Percentiles rank a stretch among this genome's conserved stretches.
phyloP scores from a whole-genome alignment of 1,284 basidiomycete genomes.

The Cutaneotrichosporon sp. region DNA sequence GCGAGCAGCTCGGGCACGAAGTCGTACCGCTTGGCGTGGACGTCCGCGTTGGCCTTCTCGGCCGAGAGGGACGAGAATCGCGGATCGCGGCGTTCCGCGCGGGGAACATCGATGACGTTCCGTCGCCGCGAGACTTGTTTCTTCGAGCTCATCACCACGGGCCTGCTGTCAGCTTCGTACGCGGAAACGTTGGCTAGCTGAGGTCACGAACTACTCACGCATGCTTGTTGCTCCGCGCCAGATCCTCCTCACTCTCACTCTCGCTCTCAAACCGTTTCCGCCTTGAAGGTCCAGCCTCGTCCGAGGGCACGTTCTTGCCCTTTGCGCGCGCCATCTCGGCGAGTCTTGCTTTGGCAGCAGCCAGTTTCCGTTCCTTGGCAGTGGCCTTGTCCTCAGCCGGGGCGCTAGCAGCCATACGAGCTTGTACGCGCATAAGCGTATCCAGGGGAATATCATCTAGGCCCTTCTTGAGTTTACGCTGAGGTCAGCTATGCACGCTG shows the following conservation, averaged over 20 bases:
- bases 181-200: neutral
- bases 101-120: constrained; percentile 66
- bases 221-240: constrained; percentile 73
- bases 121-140: constrained; percentile 74
- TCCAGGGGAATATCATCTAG: constrained; percentile 31
- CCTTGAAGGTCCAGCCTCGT: constrained; percentile 20
- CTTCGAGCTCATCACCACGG: constrained; percentile 78
- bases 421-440: constrained; percentile 49
- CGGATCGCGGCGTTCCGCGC: constrained; percentile 74
- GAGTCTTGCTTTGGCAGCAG: constrained; percentile 35
- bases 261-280: constrained; percentile 12
- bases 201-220: constrained; percentile 74
- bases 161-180: constrained; percentile 53
- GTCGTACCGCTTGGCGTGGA: constrained; percentile 69
- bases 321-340: constrained; percentile 40
- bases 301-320: constrained; percentile 28
- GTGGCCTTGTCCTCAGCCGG: constrained; percentile 4
- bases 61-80: constrained; percentile 70
- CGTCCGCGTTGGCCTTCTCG: constrained; percentile 64
- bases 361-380: constrained; percentile 21
- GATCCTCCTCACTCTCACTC: constrained; percentile 34
- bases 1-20: constrained; percentile 70
- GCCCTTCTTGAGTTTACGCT: constrained; percentile 15
- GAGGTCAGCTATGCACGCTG: neutral
- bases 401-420: constrained; percentile 24